These are phyloP conservation scores for Fulvia fulva DNA, from an alignment of 2,329 filamentous ascomycete genomes.

Conservation along the genomic window DNA sequence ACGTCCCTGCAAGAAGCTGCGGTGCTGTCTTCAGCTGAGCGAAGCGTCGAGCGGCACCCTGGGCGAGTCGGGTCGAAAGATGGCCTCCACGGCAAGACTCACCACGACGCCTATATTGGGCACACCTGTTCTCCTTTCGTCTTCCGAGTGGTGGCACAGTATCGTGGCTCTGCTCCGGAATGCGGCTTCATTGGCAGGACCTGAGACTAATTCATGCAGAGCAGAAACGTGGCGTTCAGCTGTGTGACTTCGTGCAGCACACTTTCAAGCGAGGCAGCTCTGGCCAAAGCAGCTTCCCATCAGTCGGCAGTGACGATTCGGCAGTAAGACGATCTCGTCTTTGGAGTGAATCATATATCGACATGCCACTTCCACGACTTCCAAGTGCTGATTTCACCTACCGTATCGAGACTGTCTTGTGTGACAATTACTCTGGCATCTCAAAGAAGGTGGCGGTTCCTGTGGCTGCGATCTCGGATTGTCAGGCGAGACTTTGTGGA, in stretches of 20 bases:
- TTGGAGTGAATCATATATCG: no score
- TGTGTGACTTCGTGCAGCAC: neutral
- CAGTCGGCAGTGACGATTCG: no score
- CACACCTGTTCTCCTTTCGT: neutral
- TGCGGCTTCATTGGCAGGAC: neutral
- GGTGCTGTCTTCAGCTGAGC: neutral
- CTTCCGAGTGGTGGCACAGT: neutral
- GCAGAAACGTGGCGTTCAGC: neutral
- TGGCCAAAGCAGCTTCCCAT: neutral
- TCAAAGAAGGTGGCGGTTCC: no score
- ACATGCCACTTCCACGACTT: no score
- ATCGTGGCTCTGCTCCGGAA: neutral
- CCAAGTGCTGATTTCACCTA: no score
- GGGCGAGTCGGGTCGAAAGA: neutral
- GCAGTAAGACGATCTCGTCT: no score
- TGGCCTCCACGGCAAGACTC: neutral
- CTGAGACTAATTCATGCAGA: neutral
- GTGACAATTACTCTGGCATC: no score
- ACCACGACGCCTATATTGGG: neutral
- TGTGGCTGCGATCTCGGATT: no score
- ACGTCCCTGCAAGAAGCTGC: neutral
- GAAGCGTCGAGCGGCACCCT: neutral
- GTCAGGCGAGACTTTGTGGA: no score
- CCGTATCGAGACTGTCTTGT: no score
- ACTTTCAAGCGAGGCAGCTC: neutral